Evolutionary conservation across 2,329 filamentous ascomycete genomes (phyloP).

Genomic region (Torrubiella hemipterigena): DNA sequence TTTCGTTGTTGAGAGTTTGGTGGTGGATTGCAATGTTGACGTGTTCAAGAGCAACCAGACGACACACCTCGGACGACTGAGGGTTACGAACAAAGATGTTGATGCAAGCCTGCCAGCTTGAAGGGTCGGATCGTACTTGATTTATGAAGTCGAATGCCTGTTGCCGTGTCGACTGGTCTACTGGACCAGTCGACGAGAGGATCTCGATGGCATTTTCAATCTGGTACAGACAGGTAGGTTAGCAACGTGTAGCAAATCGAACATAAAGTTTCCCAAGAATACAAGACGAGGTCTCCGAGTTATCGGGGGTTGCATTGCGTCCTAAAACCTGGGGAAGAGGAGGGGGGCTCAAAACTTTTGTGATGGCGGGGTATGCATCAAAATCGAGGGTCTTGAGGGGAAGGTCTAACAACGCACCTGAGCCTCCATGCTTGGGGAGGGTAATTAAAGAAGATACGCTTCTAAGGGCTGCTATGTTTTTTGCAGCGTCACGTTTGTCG

Average conservation of each 20-base stretch:
- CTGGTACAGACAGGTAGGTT: constrained; percentile 30
- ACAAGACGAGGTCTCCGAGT: too few species aligned
- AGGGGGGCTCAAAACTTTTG: constrained; percentile 3
- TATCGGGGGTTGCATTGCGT: too few species aligned
- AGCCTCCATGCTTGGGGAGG: constrained; percentile 29
- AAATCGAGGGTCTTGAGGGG: constrained; percentile 10
- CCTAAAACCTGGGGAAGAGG: too few species aligned
- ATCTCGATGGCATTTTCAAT: constrained; percentile 94
- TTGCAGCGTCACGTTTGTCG: constrained; percentile 26
- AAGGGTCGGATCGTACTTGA: constrained; percentile 68
- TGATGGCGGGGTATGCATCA: constrained; percentile 14
- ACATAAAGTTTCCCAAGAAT: too few species aligned
- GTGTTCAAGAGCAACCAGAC: constrained; percentile 81
- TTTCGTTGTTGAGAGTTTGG: constrained; percentile 60
- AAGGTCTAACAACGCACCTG: too few species aligned
- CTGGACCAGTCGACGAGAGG: constrained; percentile 70
- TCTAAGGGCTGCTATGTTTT: constrained; percentile 28
- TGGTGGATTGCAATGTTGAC: constrained; percentile 86
- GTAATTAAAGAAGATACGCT: constrained; percentile 7
- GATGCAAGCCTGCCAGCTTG: constrained; percentile 85
- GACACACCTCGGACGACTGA: constrained; percentile 68
- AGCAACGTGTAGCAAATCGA: constrained; percentile 4
- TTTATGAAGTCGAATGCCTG: constrained; percentile 75
- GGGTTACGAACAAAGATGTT: constrained; percentile 68
- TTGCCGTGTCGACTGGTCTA: constrained; percentile 60